Evolutionary conservation across 805 yeast species (phyloP).

Genomic region (Myxozyma neotropica): DNA sequence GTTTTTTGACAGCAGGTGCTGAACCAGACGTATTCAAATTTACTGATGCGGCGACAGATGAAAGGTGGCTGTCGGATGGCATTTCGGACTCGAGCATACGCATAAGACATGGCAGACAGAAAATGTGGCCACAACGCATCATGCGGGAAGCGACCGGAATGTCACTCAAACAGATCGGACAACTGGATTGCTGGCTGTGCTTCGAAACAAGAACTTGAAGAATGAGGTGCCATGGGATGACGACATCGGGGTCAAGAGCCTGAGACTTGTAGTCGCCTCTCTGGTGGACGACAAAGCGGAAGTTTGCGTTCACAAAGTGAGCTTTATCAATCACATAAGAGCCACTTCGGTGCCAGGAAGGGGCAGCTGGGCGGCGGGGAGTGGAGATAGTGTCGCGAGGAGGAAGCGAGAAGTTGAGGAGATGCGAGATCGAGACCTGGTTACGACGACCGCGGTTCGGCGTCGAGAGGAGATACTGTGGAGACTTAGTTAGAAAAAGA

Average conservation of each 20-base stretch:
- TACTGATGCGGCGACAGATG: background rate
- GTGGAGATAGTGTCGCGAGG: conserved; percentile 26
- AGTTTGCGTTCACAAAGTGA: conserved; percentile 71
- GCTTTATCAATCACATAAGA: conserved; percentile 37
- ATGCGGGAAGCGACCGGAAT: conserved; percentile 90
- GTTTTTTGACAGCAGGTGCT: conserved; percentile 41
- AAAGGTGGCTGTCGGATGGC: conserved; percentile 21
- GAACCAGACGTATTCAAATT: background rate
- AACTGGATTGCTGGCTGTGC: conserved; percentile 60
- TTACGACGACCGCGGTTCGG: conserved; percentile 26
- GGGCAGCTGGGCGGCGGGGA: conserved; percentile 24
- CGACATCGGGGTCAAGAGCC: conserved; percentile 71
- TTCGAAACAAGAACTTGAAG: conserved; percentile 73
- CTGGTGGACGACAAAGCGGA: conserved; percentile 76
- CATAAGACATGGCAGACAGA: conserved; percentile 80
- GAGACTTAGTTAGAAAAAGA: background rate
- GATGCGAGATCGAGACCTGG: conserved; percentile 32
- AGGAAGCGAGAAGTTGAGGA: conserved; percentile 32
- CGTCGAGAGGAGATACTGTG: conserved; percentile 13
- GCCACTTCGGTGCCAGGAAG: conserved; percentile 24
- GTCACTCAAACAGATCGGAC: conserved; percentile 90
- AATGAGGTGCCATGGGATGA: conserved; percentile 62
- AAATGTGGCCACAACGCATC: conserved; percentile 92
- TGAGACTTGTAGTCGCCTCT: conserved; percentile 59
- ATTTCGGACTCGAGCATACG: conserved; percentile 63